Percentiles rank a stretch among this genome's conserved stretches.
Evolutionary conservation across 2,329 filamentous ascomycete genomes (phyloP).

Genomic region (Cytospora leucostoma): DNA sequence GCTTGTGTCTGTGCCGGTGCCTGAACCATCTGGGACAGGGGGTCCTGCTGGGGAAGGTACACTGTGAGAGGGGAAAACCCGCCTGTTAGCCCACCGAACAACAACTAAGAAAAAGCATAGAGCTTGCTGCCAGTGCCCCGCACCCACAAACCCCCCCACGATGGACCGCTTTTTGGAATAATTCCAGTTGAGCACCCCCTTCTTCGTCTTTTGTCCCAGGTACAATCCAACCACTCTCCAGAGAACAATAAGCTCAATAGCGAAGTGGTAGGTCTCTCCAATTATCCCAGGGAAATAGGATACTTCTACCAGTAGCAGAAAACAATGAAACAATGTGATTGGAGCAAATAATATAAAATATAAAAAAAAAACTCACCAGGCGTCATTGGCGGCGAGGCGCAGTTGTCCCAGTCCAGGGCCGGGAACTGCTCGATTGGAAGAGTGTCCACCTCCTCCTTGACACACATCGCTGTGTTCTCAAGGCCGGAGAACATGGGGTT

Average conservation of each 20-base stretch:
- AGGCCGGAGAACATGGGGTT: slow-evolving; percentile 76
- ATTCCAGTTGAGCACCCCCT: not conserved
- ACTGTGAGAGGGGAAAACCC: slow-evolving; percentile 39
- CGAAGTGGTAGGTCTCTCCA: not conserved
- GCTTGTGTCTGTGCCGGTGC: slow-evolving; percentile 37
- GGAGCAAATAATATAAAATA: slow-evolving; percentile 14
- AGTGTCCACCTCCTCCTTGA: slow-evolving; percentile 73
- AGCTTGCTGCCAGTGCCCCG: not conserved
- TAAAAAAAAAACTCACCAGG: slow-evolving; percentile 69
- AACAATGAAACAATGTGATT: no score
- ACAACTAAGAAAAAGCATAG: not conserved
- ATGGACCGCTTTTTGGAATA: not conserved
- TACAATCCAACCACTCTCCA: not conserved
- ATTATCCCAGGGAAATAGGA: not conserved
- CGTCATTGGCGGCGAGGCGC: slow-evolving; percentile 82
- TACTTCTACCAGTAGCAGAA: not conserved
- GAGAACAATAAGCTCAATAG: not conserved
- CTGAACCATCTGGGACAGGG: slow-evolving; percentile 12
- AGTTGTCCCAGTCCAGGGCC: slow-evolving; percentile 73
- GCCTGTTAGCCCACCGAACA: slow-evolving; percentile 20
- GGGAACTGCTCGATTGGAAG: slow-evolving; percentile 66
- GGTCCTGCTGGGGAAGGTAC: slow-evolving; percentile 40
- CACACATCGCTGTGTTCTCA: slow-evolving; percentile 62
- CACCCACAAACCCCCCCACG: not conserved
- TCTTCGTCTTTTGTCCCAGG: not conserved